Evolutionary conservation across 2,329 filamentous ascomycete species (phyloP), one percentile per base, ranked within the genome.

Genomic region (Cercospora sp.): DNA sequence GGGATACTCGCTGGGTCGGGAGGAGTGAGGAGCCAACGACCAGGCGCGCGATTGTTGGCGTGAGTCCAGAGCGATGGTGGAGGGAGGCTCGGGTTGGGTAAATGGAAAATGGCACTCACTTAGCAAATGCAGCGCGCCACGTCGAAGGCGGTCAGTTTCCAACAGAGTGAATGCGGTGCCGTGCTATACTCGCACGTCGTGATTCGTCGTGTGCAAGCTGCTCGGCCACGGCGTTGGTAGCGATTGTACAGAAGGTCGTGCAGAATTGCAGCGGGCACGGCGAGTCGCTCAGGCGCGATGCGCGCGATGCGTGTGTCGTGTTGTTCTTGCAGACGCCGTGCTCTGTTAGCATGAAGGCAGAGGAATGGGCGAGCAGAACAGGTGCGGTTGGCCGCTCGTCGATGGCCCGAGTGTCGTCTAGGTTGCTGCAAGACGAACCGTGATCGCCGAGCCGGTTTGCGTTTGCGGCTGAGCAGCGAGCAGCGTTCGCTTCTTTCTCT

Each of bases 71-170:
- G 62, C 40, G 59, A 61, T 63, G 62, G 66, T 53, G 62, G 55
- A 40, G 62, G 51, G 51, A 57, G 33, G 64, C 45, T 66, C 51
- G 63, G 58, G 40, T 23, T 59, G 67, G 45, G 65, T 42, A 63
- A 63, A 68, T 57, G 26, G 53, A 10, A 58, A 42, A 31, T 69
- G 63, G 63, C 48, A 71, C 68, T 71, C 67, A 71, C 67, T 62
- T 66, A 48, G 58, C 18, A 51, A 64, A 64, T 60, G 31, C 57
- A 64, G 60, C 33, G 53, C 40, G 60, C 53, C 55, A 53, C 33
- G 45, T 64, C 45, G 26, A 33, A 69, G 69, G 65, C 68, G 69
- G 69, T 71, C 68, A 68, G 72, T 73, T 66, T 68, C 68, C 67
- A 68, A 61, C 53, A 69, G 64, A 70, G 65, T 69, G 63, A 33